phyloP scores from a whole-genome alignment of 2,329 filamentous ascomycete species.

The Didymella pomorum region DNA sequence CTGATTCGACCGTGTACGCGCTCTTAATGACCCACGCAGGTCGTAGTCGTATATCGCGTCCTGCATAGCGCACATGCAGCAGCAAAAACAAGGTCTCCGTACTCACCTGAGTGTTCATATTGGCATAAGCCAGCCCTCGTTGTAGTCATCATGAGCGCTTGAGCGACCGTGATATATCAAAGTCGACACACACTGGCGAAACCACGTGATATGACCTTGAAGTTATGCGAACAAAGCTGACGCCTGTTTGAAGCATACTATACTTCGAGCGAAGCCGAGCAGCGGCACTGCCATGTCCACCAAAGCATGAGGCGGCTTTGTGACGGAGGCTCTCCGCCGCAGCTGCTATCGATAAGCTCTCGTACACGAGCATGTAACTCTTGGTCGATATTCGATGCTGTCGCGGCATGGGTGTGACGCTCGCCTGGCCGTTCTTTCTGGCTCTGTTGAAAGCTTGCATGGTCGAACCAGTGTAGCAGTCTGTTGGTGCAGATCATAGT shows the following conservation, averaged over 20 bases:
- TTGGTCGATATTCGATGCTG: neutral
- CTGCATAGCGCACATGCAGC: neutral
- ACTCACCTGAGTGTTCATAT: neutral
- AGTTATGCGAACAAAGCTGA: neutral
- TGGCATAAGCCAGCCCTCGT: neutral
- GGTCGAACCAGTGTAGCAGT: neutral
- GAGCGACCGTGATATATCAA: neutral
- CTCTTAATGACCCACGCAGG: neutral
- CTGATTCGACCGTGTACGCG: neutral
- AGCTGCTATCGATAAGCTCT: slow-evolving; percentile 19
- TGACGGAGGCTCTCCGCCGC: slow-evolving; percentile 13
- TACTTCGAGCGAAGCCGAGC: neutral
- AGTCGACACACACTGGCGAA: neutral
- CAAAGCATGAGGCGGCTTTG: slow-evolving; percentile 3
- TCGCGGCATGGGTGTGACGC: neutral
- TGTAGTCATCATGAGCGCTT: neutral
- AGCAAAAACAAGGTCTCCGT: neutral
- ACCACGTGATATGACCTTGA: neutral
- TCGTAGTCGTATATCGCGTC: neutral
- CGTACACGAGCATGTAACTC: neutral
- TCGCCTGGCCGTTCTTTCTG: neutral
- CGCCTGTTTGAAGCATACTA: neutral
- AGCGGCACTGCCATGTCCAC: neutral
- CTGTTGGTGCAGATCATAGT: neutral
- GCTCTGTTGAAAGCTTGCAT: neutral